Evolutionary conservation across 2,329 filamentous ascomycete genomes (phyloP).

Genomic region (Fusarium humuli): DNA sequence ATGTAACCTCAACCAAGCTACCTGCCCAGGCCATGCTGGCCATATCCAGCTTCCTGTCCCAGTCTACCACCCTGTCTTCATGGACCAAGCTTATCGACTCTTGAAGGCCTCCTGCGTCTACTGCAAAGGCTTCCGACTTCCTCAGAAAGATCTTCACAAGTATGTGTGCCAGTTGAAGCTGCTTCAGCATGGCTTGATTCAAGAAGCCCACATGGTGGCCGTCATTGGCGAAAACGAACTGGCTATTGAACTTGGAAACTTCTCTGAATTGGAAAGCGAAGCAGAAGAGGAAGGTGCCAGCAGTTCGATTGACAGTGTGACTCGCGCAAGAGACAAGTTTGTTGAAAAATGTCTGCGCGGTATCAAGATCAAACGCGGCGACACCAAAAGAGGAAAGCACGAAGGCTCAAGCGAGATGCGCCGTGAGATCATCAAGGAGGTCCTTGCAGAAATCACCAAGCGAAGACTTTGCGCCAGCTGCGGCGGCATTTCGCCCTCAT

Average conservation of each 20-base stretch:
- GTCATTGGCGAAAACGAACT: conserved; percentile 60
- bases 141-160: conserved; percentile 79
- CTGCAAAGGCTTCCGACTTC: conserved; percentile 86
- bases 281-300: conserved; percentile 72
- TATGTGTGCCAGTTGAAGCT: conserved; percentile 87
- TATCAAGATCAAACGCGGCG: conserved; percentile 62
- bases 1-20: conserved; percentile 83
- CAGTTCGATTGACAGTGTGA: conserved; percentile 62
- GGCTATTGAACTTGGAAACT: conserved; percentile 50
- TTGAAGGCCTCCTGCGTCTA: conserved; percentile 90
- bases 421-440: conserved; percentile 80
- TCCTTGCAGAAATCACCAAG: conserved; percentile 78
- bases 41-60: conserved; percentile 95
- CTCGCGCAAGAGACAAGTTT: conserved; percentile 70
- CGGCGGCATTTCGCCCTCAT: conserved; percentile 79
- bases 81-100: conserved; percentile 89
- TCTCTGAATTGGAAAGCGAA: conserved; percentile 62
- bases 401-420: conserved; percentile 85
- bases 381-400: conserved; percentile 75
- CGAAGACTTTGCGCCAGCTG: conserved; percentile 76
- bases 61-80: conserved; percentile 96
- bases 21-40: conserved; percentile 91
- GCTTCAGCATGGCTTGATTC: conserved; percentile 83
- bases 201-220: conserved; percentile 72
- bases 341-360: conserved; percentile 77